These are phyloP conservation scores for Pythium volutum DNA, from an alignment of 352 stramenopile genomes.

Conservation along the genomic window DNA sequence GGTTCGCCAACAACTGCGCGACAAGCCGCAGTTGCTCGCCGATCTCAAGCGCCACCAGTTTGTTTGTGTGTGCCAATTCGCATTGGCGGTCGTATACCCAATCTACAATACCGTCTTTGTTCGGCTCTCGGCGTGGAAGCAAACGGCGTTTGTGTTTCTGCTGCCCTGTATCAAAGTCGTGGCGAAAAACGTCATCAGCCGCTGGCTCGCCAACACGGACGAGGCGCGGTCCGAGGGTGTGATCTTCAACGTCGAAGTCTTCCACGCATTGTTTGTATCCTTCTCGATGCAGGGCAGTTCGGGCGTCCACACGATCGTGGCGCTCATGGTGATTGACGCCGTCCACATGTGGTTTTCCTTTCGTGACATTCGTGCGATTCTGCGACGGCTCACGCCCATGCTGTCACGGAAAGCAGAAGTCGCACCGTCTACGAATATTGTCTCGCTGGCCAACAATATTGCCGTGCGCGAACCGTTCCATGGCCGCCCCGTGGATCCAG, in stretches of 20 bases:
- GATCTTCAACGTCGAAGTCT: conserved; percentile 18
- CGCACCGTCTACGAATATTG: neutral
- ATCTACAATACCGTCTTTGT: conserved; percentile 19
- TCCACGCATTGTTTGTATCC: conserved; percentile 22
- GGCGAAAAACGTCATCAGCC: conserved; percentile 34
- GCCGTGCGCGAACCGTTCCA: conserved; percentile 1
- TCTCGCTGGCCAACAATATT: neutral
- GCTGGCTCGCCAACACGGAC: conserved; percentile 11
- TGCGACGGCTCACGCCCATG: neutral
- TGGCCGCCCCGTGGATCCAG: neutral
- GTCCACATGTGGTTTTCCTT: conserved; percentile 6
- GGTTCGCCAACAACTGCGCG: neutral
- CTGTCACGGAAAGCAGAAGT: neutral
- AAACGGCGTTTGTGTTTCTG: conserved; percentile 23
- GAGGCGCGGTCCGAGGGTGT: conserved; percentile 27
- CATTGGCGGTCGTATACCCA: conserved; percentile 17
- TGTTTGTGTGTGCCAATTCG: conserved; percentile 8
- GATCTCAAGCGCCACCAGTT: conserved; percentile 1
- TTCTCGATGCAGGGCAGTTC: conserved; percentile 12
- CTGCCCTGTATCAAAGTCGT: conserved; percentile 39
- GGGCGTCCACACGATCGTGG: neutral
- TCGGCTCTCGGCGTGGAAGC: neutral
- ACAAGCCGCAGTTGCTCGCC: neutral
- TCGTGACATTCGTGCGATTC: neutral
- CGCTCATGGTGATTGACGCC: conserved; percentile 9